A percentile compares a stretch with the other conserved stretches of the same genome.
Conservation (phyloP, 164 flowering plant species). For the Platanus orientalis region DNA sequence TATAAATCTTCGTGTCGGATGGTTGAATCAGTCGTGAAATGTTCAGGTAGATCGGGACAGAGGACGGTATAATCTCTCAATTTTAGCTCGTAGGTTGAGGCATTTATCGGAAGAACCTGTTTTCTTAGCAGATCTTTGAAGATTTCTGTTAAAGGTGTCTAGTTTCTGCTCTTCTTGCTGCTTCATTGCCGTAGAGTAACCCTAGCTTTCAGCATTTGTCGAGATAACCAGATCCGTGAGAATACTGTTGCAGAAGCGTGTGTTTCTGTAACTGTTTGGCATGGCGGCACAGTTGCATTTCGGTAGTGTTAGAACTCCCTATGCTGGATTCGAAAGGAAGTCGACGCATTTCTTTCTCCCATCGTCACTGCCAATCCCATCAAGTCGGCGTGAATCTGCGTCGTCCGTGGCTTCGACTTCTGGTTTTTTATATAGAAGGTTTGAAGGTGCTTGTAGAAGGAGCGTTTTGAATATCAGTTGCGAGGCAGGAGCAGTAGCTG, state of each 20-base stretch:
- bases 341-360: neutral
- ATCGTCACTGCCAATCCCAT: neutral
- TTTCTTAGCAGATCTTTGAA: neutral
- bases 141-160: neutral
- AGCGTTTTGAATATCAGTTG: slow-evolving; percentile 30
- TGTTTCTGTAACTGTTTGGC: neutral
- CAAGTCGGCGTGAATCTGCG: slow-evolving; percentile 14
- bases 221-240: neutral
- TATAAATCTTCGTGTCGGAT: too few relatives aligned
- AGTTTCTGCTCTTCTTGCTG: neutral
- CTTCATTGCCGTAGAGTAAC: neutral
- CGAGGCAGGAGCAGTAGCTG: slow-evolving; percentile 22
- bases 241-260: neutral
- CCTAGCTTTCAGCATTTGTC: too few relatives aligned
- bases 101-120: neutral
- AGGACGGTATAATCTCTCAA: too few relatives aligned
- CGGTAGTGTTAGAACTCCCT: slow-evolving; percentile 26
- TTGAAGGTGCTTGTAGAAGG: slow-evolving; percentile 11
- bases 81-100: too few relatives aligned
- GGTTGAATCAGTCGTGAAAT: too few relatives aligned
- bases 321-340: slow-evolving; percentile 6
- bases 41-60: too few relatives aligned
- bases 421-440: slow-evolving; percentile 10
- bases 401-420: slow-evolving; percentile 16
- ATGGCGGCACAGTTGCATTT: slow-evolving; percentile 49